These are phyloP conservation scores for Venturia carpophila DNA, from an alignment of 2,329 filamentous ascomycete species.

Conservation along the genomic window DNA sequence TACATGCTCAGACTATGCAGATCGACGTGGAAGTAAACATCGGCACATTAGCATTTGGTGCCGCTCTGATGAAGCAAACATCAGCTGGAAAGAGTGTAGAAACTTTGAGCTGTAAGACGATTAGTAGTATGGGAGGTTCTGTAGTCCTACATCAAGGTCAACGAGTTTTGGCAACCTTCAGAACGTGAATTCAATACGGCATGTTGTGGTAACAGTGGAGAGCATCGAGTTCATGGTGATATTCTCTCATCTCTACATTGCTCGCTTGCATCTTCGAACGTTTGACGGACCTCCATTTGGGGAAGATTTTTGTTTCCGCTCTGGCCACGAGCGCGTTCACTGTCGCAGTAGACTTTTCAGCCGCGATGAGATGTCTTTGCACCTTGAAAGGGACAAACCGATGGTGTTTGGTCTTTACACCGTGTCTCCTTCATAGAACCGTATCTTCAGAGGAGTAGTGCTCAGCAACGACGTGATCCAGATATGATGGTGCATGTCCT, in stretches of 20 bases:
- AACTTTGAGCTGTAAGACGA: too few species aligned
- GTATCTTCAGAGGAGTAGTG: constrained; percentile 70
- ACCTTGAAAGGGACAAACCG: not conserved
- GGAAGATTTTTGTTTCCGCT: not conserved
- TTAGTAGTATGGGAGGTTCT: too few species aligned
- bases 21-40: not conserved
- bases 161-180: too few species aligned
- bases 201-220: not conserved
- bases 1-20: not conserved
- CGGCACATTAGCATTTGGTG: not conserved
- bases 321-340: not conserved
- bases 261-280: not conserved
- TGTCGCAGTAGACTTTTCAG: not conserved
- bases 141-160: too few species aligned
- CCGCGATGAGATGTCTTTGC: not conserved
- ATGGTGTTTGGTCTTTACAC: not conserved
- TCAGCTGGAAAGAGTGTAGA: too few species aligned
- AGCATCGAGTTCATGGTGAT: not conserved
- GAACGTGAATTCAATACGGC: too few species aligned
- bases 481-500: constrained; percentile 60
- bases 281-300: not conserved
- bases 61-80: too few species aligned
- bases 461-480: constrained; percentile 66
- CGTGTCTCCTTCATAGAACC: constrained; percentile 33
- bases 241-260: not conserved